Evolutionary conservation across 1,284 basidiomycete genomes (phyloP).

Genomic region (Apiotrichum siamense): DNA sequence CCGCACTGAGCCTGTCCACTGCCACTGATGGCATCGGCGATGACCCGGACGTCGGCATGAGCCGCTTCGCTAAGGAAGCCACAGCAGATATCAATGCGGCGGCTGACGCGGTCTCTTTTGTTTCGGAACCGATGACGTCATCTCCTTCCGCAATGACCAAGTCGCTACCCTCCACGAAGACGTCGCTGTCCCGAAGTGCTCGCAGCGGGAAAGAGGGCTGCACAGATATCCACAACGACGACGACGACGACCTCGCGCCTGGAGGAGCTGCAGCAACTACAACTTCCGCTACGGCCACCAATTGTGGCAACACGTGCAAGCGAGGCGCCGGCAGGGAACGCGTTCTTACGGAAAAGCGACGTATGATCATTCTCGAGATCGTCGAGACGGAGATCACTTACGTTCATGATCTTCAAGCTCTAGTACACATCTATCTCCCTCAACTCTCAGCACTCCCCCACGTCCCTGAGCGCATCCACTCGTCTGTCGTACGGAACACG

Average conservation of each 20-base stretch:
- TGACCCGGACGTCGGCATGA: background rate
- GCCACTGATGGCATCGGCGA: background rate
- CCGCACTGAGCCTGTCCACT: constrained; percentile 1
- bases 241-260: too few relatives aligned
- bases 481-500: constrained; percentile 61
- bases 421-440: constrained; percentile 57
- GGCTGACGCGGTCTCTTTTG: constrained; percentile 20
- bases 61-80: constrained; percentile 1
- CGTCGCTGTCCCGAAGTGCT: constrained; percentile 43
- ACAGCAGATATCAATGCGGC: constrained; percentile 5
- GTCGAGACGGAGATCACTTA: constrained; percentile 77
- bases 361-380: constrained; percentile 57
- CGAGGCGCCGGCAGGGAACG: background rate
- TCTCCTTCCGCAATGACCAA: constrained; percentile 35
- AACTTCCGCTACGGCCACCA: background rate
- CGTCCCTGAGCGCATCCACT: constrained; percentile 40
- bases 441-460: constrained; percentile 47
- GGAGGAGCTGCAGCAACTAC: background rate
- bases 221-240: background rate
- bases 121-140: constrained; percentile 19
- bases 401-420: constrained; percentile 63
- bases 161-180: constrained; percentile 44
- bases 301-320: background rate
- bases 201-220: constrained; percentile 39
- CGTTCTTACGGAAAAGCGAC: constrained; percentile 27